Percentiles rank a stretch among this genome's conserved stretches.
phyloP scores from a whole-genome alignment of 2,329 filamentous ascomycete genomes.

The Exophiala xenobiotica region DNA sequence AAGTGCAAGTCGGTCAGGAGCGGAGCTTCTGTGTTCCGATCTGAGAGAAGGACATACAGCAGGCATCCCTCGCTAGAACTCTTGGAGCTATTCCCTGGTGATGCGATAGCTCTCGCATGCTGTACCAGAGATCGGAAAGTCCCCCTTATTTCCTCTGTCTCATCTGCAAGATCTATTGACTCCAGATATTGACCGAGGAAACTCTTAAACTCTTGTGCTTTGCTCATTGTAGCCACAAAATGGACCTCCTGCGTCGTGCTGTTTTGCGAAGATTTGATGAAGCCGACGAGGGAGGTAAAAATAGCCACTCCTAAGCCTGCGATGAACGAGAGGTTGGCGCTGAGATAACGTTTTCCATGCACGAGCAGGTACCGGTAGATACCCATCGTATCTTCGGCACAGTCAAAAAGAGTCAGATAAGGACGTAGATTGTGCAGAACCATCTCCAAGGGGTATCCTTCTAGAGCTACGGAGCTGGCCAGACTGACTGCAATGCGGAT shows the following conservation, averaged over 20 bases:
- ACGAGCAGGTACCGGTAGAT: conserved; percentile 80
- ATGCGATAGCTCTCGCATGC: conserved; percentile 66
- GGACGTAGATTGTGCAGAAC: conserved; percentile 75
- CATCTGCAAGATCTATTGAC: conserved; percentile 55
- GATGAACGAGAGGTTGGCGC: conserved; percentile 68
- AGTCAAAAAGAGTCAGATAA: conserved; percentile 79
- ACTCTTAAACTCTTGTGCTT: conserved; percentile 69
- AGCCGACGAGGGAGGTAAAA: conserved; percentile 72
- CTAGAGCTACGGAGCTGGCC: conserved; percentile 68
- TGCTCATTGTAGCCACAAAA: conserved; percentile 72
- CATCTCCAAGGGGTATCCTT: conserved; percentile 87
- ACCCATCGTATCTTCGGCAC: conserved; percentile 85
- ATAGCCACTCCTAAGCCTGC: conserved; percentile 78
- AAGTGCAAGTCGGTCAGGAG: conserved; percentile 71
- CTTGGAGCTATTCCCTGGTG: conserved; percentile 66
- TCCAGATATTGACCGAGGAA: conserved; percentile 75
- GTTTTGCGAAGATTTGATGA: conserved; percentile 71
- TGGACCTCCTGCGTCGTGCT: conserved; percentile 84
- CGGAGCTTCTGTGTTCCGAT: conserved; percentile 61
- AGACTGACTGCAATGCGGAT: conserved; percentile 77
- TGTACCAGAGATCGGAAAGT: conserved; percentile 54
- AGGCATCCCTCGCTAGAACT: conserved; percentile 76
- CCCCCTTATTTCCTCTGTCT: conserved; percentile 40
- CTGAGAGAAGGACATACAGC: conserved; percentile 74
- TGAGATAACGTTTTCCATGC: conserved; percentile 65